A percentile compares a stretch with the other conserved stretches of the same genome.
Conservation (phyloP, 352 stramenopile species). For the Bremia lactucae region DNA sequence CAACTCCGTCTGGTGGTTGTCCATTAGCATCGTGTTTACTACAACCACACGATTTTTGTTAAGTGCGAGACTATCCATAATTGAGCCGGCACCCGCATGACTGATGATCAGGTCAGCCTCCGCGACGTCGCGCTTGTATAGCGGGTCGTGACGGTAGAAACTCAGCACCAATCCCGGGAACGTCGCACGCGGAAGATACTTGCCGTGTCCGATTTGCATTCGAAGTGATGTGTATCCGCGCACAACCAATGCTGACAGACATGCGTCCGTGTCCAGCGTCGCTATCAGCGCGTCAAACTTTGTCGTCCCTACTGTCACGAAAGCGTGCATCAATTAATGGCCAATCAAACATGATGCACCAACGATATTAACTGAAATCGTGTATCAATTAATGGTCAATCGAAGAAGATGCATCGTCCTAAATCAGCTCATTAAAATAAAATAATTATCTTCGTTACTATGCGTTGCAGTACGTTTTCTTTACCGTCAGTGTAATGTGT, state of each 20-base stretch:
- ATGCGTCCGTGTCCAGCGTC: conserved; percentile 51
- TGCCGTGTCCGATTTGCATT: conserved; percentile 79
- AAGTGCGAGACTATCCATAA: conserved; percentile 86
- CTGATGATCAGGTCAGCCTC: conserved; percentile 89
- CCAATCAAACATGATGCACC: too few relatives aligned
- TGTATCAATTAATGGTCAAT: too few relatives aligned
- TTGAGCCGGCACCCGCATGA: conserved; percentile 90
- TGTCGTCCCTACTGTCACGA: conserved; percentile 92
- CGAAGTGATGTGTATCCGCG: conserved; percentile 55
- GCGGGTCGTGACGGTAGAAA: conserved; percentile 86
- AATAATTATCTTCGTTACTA: too few relatives aligned
- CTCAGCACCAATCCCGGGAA: conserved; percentile 30
- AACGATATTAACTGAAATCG: too few relatives aligned
- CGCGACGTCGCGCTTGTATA: conserved; percentile 86
- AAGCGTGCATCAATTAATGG: conserved; percentile 66
- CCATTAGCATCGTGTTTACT: conserved; percentile 92
- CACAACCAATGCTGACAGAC: conserved; percentile 32
- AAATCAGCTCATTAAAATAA: too few relatives aligned
- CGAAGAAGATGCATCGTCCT: too few relatives aligned
- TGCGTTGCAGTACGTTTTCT: too few relatives aligned
- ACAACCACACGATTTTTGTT: conserved; percentile 87
- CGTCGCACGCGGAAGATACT: conserved; percentile 28
- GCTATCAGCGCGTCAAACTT: conserved; percentile 87
- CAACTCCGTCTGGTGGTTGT: conserved; percentile 96
- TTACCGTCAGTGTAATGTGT: too few relatives aligned